Evolutionary conservation across 352 stramenopile genomes (phyloP), one percentile per base, ranked within the genome.

Genomic region (Pythium vanterpoolii): DNA sequence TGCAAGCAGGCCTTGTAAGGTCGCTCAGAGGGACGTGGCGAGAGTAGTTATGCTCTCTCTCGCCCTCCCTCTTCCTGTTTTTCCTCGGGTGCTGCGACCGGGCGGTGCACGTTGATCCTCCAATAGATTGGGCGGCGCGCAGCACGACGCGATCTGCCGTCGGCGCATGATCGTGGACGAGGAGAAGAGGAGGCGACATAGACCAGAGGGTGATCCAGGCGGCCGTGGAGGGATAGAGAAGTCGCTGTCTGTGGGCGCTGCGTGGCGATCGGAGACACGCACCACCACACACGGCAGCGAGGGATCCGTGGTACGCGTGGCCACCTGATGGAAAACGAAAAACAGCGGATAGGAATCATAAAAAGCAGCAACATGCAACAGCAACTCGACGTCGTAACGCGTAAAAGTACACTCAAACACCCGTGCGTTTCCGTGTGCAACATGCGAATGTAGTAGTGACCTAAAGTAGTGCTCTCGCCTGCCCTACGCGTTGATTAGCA

Each of bases 1-100:
- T 95, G 86, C 77, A 95, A 93, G 76, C 71, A 75, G 16, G 74
- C 76, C 27, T 10, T 71, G 56, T 71, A 71, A 71, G 63, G 10
- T 8, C 36, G n/a, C n/a, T 64, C 38, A 16, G 23, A n/a, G n/a
- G n/a, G n/a, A 27, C 23, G 38, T 23, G 38, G 10, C 6, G 38
- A 23, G 38, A 44, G 9, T n/a, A 18, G 11, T n/a, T 23, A 44
- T 18, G 38, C 9, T 24, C 38, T 44, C 38, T 24, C 38, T 8
- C 5, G 14, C 6, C 18, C 38, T 44, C 18, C n/a, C 38, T 44
- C 7, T 48, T 14, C 23, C n/a, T n/a, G n/a, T n/a, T n/a, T n/a
- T n/a, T n/a, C n/a, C n/a, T n/a, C n/a, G n/a, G n/a, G n/a, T n/a
- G n/a, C n/a, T n/a, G n/a, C n/a, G n/a, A n/a, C n/a, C n/a, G n/a